A percentile compares a stretch with the other conserved stretches of the same genome.
phyloP scores from a whole-genome alignment of 306 rosid species.

The Acacia melanoxylon region DNA sequence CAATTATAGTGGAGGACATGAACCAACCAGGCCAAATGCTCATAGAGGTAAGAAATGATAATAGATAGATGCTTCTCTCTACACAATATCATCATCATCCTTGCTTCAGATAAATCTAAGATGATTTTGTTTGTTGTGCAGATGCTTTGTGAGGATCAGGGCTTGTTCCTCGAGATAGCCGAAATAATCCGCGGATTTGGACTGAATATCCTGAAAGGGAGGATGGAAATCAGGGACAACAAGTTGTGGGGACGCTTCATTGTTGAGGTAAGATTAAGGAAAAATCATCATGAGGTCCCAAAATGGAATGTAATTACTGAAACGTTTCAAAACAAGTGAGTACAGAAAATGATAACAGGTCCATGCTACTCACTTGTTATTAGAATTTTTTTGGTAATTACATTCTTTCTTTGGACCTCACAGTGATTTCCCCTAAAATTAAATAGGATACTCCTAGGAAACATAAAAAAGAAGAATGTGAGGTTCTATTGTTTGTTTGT shows the following conservation, averaged over 20 bases:
- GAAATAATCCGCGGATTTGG: slow-evolving; percentile 67
- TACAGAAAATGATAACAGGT: too few relatives aligned
- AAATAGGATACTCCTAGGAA: neutral
- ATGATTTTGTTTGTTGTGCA: slow-evolving; percentile 36
- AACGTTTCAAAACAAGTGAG: too few relatives aligned
- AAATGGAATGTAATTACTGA: too few relatives aligned
- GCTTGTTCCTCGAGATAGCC: slow-evolving; percentile 77
- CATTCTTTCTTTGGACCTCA: too few relatives aligned
- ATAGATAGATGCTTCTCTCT: neutral
- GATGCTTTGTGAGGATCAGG: slow-evolving; percentile 82
- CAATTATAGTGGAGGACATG: slow-evolving; percentile 84
- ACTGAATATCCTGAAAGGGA: slow-evolving; percentile 74
- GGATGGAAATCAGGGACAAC: slow-evolving; percentile 61
- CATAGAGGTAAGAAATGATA: slow-evolving; percentile 58
- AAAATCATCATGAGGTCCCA: too few relatives aligned
- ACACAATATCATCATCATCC: neutral
- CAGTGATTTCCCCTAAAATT: neutral
- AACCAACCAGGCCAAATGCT: slow-evolving; percentile 81
- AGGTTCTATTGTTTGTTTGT: neutral
- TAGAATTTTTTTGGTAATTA: too few relatives aligned
- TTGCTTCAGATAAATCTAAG: neutral
- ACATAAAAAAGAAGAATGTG: neutral
- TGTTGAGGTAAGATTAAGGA: slow-evolving; percentile 59
- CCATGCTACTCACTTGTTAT: too few relatives aligned
- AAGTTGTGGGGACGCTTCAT: slow-evolving; percentile 80